phyloP scores from a whole-genome alignment of 352 stramenopile species.

The Globisporangium abappressorium region DNA sequence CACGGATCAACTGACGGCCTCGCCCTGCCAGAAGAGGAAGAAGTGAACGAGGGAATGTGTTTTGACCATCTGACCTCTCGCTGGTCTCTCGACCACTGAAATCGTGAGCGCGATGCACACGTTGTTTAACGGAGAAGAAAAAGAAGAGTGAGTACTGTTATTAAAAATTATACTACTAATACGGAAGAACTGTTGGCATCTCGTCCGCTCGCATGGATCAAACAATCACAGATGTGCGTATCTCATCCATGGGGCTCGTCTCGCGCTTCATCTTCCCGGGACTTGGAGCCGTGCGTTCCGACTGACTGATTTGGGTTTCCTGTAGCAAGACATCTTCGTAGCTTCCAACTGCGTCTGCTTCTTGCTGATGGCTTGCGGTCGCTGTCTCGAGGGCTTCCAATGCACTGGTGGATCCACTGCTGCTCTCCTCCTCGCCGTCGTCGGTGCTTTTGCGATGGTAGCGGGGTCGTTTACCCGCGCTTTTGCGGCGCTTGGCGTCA shows the following conservation, averaged over 20 bases:
- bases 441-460: background rate
- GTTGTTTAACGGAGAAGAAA: too few species aligned
- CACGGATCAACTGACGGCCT: background rate
- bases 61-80: too few species aligned
- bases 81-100: too few species aligned
- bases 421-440: background rate
- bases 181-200: too few species aligned
- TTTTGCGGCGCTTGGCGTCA: slow-evolving; percentile 42
- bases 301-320: background rate
- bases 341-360: too few species aligned
- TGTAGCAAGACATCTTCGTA: background rate
- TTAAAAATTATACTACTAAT: too few species aligned
- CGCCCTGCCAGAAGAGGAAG: background rate
- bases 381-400: background rate
- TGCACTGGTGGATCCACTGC: background rate
- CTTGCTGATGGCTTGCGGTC: background rate
- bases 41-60: too few species aligned
- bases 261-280: background rate
- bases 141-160: too few species aligned
- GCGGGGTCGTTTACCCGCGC: background rate
- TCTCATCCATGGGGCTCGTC: background rate
- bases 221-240: too few species aligned
- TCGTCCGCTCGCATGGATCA: too few species aligned
- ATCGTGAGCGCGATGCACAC: too few species aligned
- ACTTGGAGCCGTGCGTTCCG: background rate